These are phyloP conservation scores for Blastocystis sp. DNA, from an alignment of 352 stramenopile genomes.

Conservation along the genomic window DNA sequence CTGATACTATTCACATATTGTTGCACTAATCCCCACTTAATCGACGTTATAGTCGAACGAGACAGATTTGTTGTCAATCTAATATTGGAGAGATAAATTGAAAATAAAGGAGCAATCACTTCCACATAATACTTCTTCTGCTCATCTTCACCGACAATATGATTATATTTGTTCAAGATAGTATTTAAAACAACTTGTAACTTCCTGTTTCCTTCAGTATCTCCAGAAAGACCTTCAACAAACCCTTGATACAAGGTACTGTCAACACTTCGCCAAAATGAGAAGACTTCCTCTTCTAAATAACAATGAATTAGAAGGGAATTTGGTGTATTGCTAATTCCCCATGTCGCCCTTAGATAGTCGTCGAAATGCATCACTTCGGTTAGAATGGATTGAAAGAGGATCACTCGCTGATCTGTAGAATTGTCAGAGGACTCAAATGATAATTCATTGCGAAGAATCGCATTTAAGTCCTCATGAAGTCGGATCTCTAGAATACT, in stretches of 20 bases:
- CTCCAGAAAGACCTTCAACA: not conserved
- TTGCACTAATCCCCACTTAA: not conserved
- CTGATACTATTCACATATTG: not conserved
- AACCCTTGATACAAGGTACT: too few relatives aligned
- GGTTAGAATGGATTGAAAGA: conserved; percentile 47
- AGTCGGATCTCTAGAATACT: not conserved
- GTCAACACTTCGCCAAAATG: not conserved
- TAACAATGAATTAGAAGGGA: not conserved
- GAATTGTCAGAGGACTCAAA: not conserved
- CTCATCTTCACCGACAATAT: not conserved
- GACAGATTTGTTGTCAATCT: too few relatives aligned
- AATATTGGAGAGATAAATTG: too few relatives aligned
- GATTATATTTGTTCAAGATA: not conserved
- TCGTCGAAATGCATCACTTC: conserved; percentile 33
- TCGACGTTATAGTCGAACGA: not conserved
- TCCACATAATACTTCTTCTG: too few relatives aligned
- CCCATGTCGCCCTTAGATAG: not conserved
- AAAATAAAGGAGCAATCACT: too few relatives aligned
- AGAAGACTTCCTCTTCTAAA: not conserved
- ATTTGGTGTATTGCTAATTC: not conserved
- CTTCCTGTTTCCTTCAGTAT: not conserved
- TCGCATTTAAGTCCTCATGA: not conserved
- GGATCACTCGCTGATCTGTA: not conserved
- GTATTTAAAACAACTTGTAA: not conserved
- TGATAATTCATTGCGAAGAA: not conserved